Percentiles rank a stretch among this genome's conserved stretches.
phyloP scores from a whole-genome alignment of 2,329 filamentous ascomycete genomes.

The Hymenoscyphus fraxineus region DNA sequence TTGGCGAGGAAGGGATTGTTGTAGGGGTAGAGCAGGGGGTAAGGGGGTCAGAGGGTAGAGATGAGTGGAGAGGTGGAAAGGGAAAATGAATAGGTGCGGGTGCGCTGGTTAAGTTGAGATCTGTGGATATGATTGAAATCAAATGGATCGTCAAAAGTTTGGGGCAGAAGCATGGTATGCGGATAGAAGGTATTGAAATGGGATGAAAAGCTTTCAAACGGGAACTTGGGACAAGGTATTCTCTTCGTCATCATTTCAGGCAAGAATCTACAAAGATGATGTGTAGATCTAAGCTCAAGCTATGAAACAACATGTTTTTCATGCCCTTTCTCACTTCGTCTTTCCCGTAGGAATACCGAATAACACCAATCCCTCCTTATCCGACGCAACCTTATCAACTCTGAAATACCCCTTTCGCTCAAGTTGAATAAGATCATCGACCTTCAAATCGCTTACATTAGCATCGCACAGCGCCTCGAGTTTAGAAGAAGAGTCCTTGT shows the following conservation, averaged over 20 bases:
- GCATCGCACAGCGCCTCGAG: conserved; percentile 75
- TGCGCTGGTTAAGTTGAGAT: no score
- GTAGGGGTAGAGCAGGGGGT: conserved; percentile 34
- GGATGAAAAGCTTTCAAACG: no score
- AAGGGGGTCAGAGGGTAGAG: not conserved
- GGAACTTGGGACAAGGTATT: not conserved
- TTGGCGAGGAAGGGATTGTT: conserved; percentile 74
- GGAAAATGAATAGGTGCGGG: no score
- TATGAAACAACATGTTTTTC: conserved; percentile 8
- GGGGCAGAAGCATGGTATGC: no score
- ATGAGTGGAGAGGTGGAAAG: not conserved
- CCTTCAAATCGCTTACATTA: conserved; percentile 74
- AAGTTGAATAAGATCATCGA: conserved; percentile 90
- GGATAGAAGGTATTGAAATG: no score
- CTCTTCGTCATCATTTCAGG: conserved; percentile 14
- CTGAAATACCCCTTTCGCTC: conserved; percentile 91
- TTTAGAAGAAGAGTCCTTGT: conserved; percentile 66
- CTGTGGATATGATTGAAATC: no score
- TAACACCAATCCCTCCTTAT: conserved; percentile 58
- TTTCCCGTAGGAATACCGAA: conserved; percentile 70
- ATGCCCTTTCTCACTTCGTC: conserved; percentile 30
- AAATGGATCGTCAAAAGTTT: no score
- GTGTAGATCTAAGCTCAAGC: not conserved
- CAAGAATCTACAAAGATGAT: not conserved
- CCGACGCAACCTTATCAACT: conserved; percentile 63